These are phyloP conservation scores for Vanderwaltozyma polyspora DNA, from an alignment of 805 yeast species.

Conservation along the genomic window DNA sequence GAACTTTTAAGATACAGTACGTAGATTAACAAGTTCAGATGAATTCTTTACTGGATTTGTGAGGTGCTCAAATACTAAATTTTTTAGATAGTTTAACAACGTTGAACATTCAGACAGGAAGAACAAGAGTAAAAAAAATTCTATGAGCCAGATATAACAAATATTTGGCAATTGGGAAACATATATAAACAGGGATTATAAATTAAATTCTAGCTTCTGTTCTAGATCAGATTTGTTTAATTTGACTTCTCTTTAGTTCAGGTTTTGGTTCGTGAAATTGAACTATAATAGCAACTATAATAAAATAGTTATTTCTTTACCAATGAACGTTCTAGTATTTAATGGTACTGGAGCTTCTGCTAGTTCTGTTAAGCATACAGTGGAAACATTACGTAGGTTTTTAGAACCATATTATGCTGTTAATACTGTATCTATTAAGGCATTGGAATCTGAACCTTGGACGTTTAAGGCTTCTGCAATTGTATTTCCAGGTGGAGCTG, in stretches of 20 bases:
- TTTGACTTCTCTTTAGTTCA: too few species aligned
- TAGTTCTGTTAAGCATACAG: constrained; percentile 74
- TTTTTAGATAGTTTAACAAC: too few species aligned
- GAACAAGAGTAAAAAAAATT: too few species aligned
- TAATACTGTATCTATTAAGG: constrained; percentile 48
- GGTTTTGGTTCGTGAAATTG: background rate
- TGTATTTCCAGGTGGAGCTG: constrained; percentile 96
- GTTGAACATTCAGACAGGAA: too few species aligned
- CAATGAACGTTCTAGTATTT: constrained; percentile 67
- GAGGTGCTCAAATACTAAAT: too few species aligned
- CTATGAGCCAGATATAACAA: too few species aligned
- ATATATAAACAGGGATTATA: background rate
- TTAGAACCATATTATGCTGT: constrained; percentile 88
- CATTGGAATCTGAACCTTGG: constrained; percentile 82
- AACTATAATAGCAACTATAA: background rate
- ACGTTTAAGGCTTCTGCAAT: constrained; percentile 60
- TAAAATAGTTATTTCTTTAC: too few species aligned
- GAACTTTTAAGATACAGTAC: too few species aligned
- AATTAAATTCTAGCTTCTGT: background rate
- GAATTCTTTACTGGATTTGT: too few species aligned
- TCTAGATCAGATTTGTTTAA: too few species aligned
- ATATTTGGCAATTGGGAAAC: too few species aligned
- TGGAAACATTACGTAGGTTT: constrained; percentile 61
- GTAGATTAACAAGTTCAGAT: too few species aligned
- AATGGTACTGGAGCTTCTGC: constrained; percentile 73